A percentile compares a stretch with the other conserved stretches of the same genome.
Evolutionary conservation across 306 rosid genomes (phyloP).

Genomic region (Betula pendula): DNA sequence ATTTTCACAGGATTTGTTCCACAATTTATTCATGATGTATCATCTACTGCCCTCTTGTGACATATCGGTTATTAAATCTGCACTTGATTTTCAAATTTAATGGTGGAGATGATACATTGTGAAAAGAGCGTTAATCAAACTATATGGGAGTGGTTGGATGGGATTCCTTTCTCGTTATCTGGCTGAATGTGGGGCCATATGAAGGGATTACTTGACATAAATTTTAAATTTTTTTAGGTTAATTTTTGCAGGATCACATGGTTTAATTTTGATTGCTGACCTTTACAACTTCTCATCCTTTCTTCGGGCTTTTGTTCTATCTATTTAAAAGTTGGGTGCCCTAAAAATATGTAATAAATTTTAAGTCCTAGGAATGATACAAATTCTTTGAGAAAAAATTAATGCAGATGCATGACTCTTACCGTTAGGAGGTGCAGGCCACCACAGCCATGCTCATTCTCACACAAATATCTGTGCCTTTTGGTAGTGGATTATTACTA

Average conservation of each 20-base stretch:
- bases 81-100: neutral
- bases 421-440: neutral
- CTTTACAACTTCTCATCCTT: neutral
- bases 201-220: neutral
- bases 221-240: neutral
- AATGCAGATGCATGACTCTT: neutral
- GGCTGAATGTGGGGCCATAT: slow-evolving; percentile 14
- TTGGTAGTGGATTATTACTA: neutral
- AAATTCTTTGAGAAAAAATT: neutral
- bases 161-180: neutral
- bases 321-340: neutral
- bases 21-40: neutral
- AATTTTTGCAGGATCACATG: neutral
- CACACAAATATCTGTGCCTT: neutral
- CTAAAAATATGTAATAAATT: neutral
- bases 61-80: neutral
- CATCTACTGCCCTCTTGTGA: neutral
- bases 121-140: neutral
- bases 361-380: slow-evolving; percentile 11
- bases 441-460: neutral
- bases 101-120: neutral
- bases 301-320: slow-evolving; percentile 6
- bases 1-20: neutral
- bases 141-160: slow-evolving; percentile 15
- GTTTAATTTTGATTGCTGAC: neutral